Evolutionary conservation across 1,284 basidiomycete genomes (phyloP).

Genomic region (Cerrena zonata): DNA sequence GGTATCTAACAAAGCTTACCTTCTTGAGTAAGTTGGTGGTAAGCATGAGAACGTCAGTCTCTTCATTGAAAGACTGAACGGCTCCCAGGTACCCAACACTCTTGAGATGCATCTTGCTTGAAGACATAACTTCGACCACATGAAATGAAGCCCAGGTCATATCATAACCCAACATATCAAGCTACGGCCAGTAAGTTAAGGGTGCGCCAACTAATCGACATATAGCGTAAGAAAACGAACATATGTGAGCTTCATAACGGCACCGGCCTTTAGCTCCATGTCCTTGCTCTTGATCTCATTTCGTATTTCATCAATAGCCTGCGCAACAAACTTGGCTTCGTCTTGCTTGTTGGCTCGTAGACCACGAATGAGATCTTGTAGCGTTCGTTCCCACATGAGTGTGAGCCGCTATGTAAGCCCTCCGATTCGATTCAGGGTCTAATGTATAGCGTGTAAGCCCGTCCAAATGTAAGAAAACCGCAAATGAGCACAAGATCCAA

Average conservation of each 20-base stretch:
- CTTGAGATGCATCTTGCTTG: constrained; percentile 85
- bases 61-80: constrained; percentile 84
- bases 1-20: constrained; percentile 41
- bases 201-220: constrained; percentile 1
- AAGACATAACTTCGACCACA: constrained; percentile 97
- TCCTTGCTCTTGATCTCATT: constrained; percentile 89
- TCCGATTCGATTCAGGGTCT: too few species aligned
- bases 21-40: constrained; percentile 98
- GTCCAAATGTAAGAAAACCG: too few species aligned
- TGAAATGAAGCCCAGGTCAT: constrained; percentile 90
- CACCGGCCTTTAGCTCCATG: constrained; percentile 94
- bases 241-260: constrained; percentile 93
- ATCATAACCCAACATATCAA: constrained; percentile 90
- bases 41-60: constrained; percentile 95
- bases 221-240: constrained; percentile 49
- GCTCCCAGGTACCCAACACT: constrained; percentile 94
- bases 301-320: constrained; percentile 83
- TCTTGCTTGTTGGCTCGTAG: constrained; percentile 82
- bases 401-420: too few species aligned
- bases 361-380: constrained; percentile 88
- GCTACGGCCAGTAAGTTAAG: constrained; percentile 37
- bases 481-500: too few species aligned
- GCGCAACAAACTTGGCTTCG: constrained; percentile 75
- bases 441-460: too few species aligned
- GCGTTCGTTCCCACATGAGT: constrained; percentile 82